A percentile compares a stretch with the other conserved stretches of the same genome.
Conservation (phyloP, 768 basidiomycete genomes). For the Lyophyllum atratum region DNA sequence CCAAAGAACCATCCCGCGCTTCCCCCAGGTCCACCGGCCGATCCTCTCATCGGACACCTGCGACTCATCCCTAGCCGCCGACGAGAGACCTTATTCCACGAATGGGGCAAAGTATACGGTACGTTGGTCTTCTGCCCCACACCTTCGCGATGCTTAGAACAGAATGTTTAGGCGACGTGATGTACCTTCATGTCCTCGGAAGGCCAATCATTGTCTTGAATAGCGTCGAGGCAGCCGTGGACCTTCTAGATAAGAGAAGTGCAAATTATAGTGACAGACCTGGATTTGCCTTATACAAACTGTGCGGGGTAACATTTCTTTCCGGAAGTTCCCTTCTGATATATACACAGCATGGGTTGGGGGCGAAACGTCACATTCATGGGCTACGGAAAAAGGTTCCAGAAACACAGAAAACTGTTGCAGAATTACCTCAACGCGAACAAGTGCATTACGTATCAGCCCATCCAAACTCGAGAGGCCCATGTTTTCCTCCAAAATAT, state of each 20-base stretch:
- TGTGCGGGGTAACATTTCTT: too few species aligned
- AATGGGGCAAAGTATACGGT: slow-evolving; percentile 10
- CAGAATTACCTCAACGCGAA: slow-evolving; percentile 26
- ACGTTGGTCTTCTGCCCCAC: background rate
- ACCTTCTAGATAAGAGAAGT: slow-evolving; percentile 44
- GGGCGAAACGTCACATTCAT: background rate
- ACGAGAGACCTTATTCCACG: slow-evolving; percentile 2
- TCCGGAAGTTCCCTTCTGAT: too few species aligned
- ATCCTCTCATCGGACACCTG: slow-evolving; percentile 11
- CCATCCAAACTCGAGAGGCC: slow-evolving; percentile 10
- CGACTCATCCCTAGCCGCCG: background rate
- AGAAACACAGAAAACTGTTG: slow-evolving; percentile 23
- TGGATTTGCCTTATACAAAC: slow-evolving; percentile 18
- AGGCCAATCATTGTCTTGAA: slow-evolving; percentile 31
- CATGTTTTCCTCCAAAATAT: background rate
- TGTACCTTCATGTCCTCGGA: slow-evolving; percentile 22
- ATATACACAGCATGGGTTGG: slow-evolving; percentile 14
- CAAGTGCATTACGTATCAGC: slow-evolving; percentile 12
- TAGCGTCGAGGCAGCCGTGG: slow-evolving; percentile 33
- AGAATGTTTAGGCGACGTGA: slow-evolving; percentile 15
- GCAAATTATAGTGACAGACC: slow-evolving; percentile 37
- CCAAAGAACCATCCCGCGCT: slow-evolving; percentile 3
- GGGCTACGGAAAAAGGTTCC: slow-evolving; percentile 25
- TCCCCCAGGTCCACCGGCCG: slow-evolving; percentile 8
- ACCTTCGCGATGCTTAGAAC: background rate